These are phyloP conservation scores for Litsea cubeba DNA, from an alignment of 164 flowering plant genomes.

Conservation along the genomic window DNA sequence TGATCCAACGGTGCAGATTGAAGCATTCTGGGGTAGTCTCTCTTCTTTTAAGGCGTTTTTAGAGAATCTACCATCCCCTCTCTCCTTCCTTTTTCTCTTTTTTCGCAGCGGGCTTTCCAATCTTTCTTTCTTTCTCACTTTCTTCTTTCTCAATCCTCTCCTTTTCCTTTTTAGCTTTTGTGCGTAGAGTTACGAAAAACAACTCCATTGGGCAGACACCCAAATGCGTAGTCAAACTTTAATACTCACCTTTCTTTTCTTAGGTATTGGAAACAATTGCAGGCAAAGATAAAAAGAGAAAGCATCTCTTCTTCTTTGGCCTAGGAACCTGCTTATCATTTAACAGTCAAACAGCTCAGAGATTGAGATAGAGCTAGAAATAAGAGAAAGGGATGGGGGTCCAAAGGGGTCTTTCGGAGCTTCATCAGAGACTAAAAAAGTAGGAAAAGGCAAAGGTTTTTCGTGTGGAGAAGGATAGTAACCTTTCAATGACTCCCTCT, in stretches of 20 bases:
- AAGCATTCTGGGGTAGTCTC: neutral
- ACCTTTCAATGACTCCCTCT: constrained; percentile 34
- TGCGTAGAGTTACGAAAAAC: neutral
- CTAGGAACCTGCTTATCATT: neutral
- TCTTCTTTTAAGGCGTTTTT: neutral
- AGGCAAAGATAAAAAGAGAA: neutral
- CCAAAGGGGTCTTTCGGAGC: constrained; percentile 30
- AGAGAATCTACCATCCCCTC: neutral
- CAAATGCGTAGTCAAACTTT: constrained; percentile 2
- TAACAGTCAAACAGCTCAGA: constrained; percentile 19
- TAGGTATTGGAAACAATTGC: constrained; percentile 1
- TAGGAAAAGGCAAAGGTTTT: constrained; percentile 59
- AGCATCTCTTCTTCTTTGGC: too few species aligned
- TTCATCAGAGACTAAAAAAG: constrained; percentile 46
- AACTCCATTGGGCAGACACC: constrained; percentile 4
- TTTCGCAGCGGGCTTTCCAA: neutral
- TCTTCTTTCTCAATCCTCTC: neutral
- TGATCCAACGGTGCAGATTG: neutral
- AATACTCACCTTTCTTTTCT: neutral
- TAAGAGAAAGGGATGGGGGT: constrained; percentile 13
- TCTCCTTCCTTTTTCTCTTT: neutral
- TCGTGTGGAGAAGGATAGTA: constrained; percentile 29
- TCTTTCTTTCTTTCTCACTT: neutral
- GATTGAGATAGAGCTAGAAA: constrained; percentile 3
- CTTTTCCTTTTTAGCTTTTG: constrained; percentile 4